Percentiles rank a stretch among this genome's conserved stretches.
These are phyloP conservation scores for Colletotrichum ledebouriae DNA, from an alignment of 2,329 filamentous ascomycete genomes.

Conservation along the genomic window DNA sequence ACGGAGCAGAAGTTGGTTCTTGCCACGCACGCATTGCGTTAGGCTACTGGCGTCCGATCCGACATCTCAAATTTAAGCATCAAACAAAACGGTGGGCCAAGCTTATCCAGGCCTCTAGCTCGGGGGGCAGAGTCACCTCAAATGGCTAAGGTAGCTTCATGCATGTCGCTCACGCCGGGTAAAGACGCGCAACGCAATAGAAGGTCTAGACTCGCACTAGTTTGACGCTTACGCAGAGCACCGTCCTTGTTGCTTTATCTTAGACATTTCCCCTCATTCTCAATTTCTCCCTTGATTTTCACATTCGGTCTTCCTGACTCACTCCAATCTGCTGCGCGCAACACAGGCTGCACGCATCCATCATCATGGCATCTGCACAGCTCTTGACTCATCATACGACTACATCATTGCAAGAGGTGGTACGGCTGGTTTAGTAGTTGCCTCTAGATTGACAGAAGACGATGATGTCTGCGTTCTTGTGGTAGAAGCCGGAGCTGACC, in stretches of 20 bases:
- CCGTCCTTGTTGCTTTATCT: no score
- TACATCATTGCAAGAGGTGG: slow-evolving; percentile 52
- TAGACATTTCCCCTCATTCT: neutral
- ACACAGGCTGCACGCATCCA: no score
- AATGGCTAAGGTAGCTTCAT: slow-evolving; percentile 19
- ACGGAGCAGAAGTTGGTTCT: no score
- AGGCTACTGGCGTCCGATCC: no score
- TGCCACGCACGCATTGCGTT: no score
- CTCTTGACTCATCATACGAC: slow-evolving; percentile 35
- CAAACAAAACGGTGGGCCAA: no score
- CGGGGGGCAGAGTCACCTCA: neutral
- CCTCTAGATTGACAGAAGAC: slow-evolving; percentile 49
- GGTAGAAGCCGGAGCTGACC: slow-evolving; percentile 47
- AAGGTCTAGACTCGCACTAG: neutral
- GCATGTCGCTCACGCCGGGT: neutral
- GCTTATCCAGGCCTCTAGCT: no score
- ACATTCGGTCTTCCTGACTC: no score
- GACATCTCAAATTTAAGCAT: no score
- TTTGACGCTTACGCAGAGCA: neutral
- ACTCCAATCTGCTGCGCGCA: no score
- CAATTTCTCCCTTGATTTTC: no score
- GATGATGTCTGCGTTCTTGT: slow-evolving; percentile 44
- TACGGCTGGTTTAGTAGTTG: slow-evolving; percentile 51
- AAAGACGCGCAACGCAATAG: neutral
- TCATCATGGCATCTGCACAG: slow-evolving; percentile 7